A percentile compares a stretch with the other conserved stretches of the same genome.
Evolutionary conservation across 192 early-diverging fungal species (phyloP).

Genomic region (Umbelopsis ramanniana): DNA sequence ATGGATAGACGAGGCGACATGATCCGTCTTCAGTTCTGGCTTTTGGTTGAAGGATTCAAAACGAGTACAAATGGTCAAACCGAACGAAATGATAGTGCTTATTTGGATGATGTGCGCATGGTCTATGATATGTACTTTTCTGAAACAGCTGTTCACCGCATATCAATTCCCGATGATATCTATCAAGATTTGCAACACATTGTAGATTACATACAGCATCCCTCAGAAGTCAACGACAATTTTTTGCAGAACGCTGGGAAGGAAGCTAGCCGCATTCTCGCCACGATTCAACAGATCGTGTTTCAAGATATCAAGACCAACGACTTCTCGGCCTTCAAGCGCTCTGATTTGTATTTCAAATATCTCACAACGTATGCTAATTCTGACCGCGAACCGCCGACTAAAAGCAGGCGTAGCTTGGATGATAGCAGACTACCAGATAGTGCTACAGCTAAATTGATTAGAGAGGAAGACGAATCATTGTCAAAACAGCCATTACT

Average conservation of each 20-base stretch:
- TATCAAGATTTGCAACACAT: constrained; percentile 39
- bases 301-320: constrained; percentile 64
- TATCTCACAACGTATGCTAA: constrained; percentile 61
- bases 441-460: background rate
- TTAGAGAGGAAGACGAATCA: background rate
- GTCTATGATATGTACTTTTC: constrained; percentile 58
- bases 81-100: constrained; percentile 37
- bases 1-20: constrained; percentile 72
- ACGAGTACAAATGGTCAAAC: constrained; percentile 25
- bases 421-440: constrained; percentile 12
- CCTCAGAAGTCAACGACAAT: background rate
- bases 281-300: constrained; percentile 63
- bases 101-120: constrained; percentile 55
- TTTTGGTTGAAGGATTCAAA: constrained; percentile 69
- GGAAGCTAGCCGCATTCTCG: constrained; percentile 36
- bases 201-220: constrained; percentile 24
- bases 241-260: background rate
- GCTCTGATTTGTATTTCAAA: constrained; percentile 65
- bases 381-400: constrained; percentile 26
- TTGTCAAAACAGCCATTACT: constrained; percentile 19
- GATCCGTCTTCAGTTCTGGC: constrained; percentile 74
- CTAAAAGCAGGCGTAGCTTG: constrained; percentile 1
- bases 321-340: constrained; percentile 65
- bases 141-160: constrained; percentile 41
- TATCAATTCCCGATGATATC: constrained; percentile 41